Base-by-base conservation (phyloP, 78 protist species). In the Dictyostelium intermedium region DNA sequence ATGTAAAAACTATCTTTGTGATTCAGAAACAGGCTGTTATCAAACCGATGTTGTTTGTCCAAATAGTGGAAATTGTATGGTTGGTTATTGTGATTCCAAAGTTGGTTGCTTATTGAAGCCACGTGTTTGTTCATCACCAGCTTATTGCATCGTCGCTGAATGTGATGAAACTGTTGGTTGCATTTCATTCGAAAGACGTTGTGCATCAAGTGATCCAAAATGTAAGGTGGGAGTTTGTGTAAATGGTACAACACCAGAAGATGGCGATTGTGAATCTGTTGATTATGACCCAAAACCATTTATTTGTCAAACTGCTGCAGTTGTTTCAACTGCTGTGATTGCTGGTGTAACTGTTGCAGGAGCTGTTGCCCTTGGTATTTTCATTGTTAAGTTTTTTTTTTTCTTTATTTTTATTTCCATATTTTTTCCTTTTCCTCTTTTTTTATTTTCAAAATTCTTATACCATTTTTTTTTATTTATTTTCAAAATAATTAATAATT, bases 111-210 rank as follows among this genome's bases (percentile, higher is more conserved):
- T 0, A 3, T 14, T 47, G 2, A 32, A 63, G 14, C 60, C 74
- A 78, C 35, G 85, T 23, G 35, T 78, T 10, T 87, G 92, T 63
- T 30, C 45, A 2, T 34, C 92, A 32, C 83, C 66, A 27, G 72
- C 61, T 1, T 85, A 23, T 34, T 85, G 92, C 25, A 43, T 50
- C 6, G 63, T 76, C 16, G 13, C 56, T 5, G 50, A 70, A 1
- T 87, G 92, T 87, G 53, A 53, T 30, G 92, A 87, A 30, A 10
- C 25, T 2, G 34, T 78, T 37, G 92, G 92, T 43, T 87, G 92
- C 11, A 79, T 79, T 79, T 27, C 27, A 27, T 79, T 35, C 13
- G 66, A 47, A 3, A 50, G 45, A 30, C 25, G 23, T 35, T 87
- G 92, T 61, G 79, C 81, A 25, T 8, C 63, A 2, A 56, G 61